These are phyloP conservation scores for Lanmaoa rubissima DNA, from an alignment of 768 basidiomycete species.

Conservation along the genomic window DNA sequence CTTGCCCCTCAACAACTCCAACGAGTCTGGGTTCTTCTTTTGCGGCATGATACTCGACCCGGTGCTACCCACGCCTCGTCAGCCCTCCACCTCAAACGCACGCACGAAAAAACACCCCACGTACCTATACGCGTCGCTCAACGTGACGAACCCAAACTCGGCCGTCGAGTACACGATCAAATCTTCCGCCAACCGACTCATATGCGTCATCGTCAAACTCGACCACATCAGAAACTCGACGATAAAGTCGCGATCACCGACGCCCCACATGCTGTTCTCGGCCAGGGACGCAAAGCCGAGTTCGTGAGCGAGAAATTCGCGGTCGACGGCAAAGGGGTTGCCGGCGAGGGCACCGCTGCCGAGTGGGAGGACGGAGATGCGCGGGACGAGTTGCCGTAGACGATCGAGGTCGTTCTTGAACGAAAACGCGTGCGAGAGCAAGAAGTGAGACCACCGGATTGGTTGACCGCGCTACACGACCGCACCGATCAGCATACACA, in stretches of 20 bases:
- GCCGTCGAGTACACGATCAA: slow-evolving; percentile 95
- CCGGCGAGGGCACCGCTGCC: slow-evolving; percentile 95
- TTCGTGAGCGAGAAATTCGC: slow-evolving; percentile 88
- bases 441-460: slow-evolving; percentile 96
- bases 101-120: slow-evolving; percentile 11
- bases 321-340: slow-evolving; percentile 92
- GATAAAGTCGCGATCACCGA: slow-evolving; percentile 95
- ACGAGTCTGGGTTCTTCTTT: slow-evolving; percentile 97
- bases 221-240: slow-evolving; percentile 98
- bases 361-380: slow-evolving; percentile 90
- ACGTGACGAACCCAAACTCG: slow-evolving; percentile 94
- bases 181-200: slow-evolving; percentile 95
- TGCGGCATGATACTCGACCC: slow-evolving; percentile 99
- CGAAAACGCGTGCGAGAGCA: slow-evolving; percentile 93
- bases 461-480: slow-evolving; percentile 85
- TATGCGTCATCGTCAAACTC: slow-evolving; percentile 87
- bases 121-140: slow-evolving; percentile 96
- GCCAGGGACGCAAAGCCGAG: slow-evolving; percentile 86
- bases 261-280: slow-evolving; percentile 96
- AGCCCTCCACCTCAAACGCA: background rate
- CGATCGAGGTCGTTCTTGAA: slow-evolving; percentile 89
- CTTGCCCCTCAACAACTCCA: slow-evolving; percentile 94
- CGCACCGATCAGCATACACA: background rate
- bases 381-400: slow-evolving; percentile 77
- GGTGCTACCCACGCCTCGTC: slow-evolving; percentile 54